Evolutionary conservation across 1,284 basidiomycete species (phyloP), one percentile per base, ranked within the genome.

Genomic region (Boletus albobrunnescens): DNA sequence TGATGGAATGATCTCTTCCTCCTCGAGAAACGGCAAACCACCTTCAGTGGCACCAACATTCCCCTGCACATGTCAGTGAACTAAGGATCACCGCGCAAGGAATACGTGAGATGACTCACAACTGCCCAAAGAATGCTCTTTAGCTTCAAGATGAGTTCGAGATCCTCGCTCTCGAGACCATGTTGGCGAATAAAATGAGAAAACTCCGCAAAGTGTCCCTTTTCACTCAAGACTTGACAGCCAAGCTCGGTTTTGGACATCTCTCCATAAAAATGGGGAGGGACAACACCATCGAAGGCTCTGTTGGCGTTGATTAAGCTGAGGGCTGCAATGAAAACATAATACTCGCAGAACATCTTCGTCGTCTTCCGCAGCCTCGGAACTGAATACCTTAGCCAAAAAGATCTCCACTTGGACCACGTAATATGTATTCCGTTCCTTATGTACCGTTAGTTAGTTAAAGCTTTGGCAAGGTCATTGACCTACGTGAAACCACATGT

Each of bases 101-200:
- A 22, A 27, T 4, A 17, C 14, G 48, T 13, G 2, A 32, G 32
- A 17, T 9, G 14, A 76, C 90, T 59, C 64, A 95, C 94, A 49
- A 99, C 86, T 1, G 93, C 91, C 96, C 96, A 99, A 1, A 99
- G 73, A 10, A 94, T 89, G 61, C 93, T 96, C 70, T 99, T 99
- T 47, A 99, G 69, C 66, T 91, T 92, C 59, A 84, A 73, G 49
- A 98, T 86, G 24, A 96, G 73, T 37, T 90, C 88, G 17, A 79
- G 69, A 63, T 99, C 94, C 47, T 85, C 81, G 39, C 79, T 81
- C 66, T 97, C 94, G 50, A 87, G 73, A 14, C 86, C 89, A 66
- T 99, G 91, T 55, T 85, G 77, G 14, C 91, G 80, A 47, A 99
- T 91, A 56, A 94, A 90, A 52, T 92, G 85, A 0, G 91, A 85